These are phyloP conservation scores for Fragilaria radians DNA, from an alignment of 108 stramenopile species.

Conservation along the genomic window DNA sequence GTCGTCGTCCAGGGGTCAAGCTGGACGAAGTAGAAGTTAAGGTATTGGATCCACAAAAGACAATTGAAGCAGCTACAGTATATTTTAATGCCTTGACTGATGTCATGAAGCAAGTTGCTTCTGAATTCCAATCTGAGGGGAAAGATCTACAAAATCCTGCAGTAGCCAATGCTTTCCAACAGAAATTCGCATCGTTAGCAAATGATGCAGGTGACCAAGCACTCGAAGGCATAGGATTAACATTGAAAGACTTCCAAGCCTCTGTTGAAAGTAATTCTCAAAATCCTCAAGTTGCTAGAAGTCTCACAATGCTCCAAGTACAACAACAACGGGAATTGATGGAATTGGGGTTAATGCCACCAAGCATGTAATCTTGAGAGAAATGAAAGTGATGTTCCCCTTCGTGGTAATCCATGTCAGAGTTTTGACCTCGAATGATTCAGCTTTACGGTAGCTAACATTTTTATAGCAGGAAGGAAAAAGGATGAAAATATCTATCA, in stretches of 20 bases:
- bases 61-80: constrained; percentile 62
- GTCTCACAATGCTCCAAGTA: constrained; percentile 79
- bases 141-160: constrained; percentile 55
- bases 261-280: constrained; percentile 63
- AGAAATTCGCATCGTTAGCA: constrained; percentile 70
- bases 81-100: constrained; percentile 78
- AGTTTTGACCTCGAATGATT: too few species aligned
- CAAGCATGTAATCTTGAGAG: background rate
- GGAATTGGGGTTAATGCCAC: constrained; percentile 38
- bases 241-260: constrained; percentile 59
- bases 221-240: constrained; percentile 39
- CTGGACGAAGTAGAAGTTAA: constrained; percentile 19
- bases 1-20: constrained; percentile 48
- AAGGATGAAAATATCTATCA: too few species aligned
- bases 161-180: constrained; percentile 63
- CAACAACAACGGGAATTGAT: constrained; percentile 84
- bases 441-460: too few species aligned
- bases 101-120: constrained; percentile 56
- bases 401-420: too few species aligned
- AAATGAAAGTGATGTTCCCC: too few species aligned
- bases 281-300: constrained; percentile 71
- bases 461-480: too few species aligned
- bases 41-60: constrained; percentile 45
- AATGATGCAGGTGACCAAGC: constrained; percentile 77
- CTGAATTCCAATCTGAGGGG: constrained; percentile 48